Percentiles rank a stretch among this genome's conserved stretches.
These are phyloP conservation scores for Globisporangium apiculatum DNA, from an alignment of 352 stramenopile species.

Conservation along the genomic window DNA sequence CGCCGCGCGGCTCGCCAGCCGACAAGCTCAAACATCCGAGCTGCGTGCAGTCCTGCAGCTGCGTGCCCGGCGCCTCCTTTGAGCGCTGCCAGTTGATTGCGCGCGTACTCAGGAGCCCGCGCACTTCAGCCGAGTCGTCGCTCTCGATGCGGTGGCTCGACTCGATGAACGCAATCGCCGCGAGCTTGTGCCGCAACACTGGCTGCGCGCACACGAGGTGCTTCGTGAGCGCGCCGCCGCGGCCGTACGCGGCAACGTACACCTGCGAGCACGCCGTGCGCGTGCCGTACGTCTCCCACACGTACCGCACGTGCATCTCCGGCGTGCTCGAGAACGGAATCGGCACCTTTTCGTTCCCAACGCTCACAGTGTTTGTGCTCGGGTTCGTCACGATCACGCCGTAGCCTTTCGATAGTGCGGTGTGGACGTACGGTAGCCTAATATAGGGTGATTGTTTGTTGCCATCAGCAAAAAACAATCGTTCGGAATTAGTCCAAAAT, in stretches of 20 bases:
- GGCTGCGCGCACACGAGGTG: slow-evolving; percentile 69
- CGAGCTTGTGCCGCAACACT: slow-evolving; percentile 50
- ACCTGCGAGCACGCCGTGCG: slow-evolving; percentile 65
- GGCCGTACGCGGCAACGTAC: slow-evolving; percentile 75
- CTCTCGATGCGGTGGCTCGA: slow-evolving; percentile 64
- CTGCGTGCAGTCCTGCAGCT: slow-evolving; percentile 65
- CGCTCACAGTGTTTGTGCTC: slow-evolving; percentile 66
- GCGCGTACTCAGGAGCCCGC: slow-evolving; percentile 49
- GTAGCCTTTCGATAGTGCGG: slow-evolving; percentile 71
- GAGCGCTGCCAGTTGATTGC: slow-evolving; percentile 82
- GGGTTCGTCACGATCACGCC: slow-evolving; percentile 78
- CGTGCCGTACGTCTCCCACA: slow-evolving; percentile 79
- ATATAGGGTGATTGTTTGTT: background rate
- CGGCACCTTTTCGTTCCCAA: slow-evolving; percentile 64
- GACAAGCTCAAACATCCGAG: slow-evolving; percentile 73
- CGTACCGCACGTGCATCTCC: slow-evolving; percentile 71
- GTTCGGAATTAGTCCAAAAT: background rate
- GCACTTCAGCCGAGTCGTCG: slow-evolving; percentile 64
- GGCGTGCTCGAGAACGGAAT: slow-evolving; percentile 73
- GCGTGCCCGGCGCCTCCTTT: slow-evolving; percentile 54
- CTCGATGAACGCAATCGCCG: slow-evolving; percentile 76
- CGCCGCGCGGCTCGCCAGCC: slow-evolving; percentile 51
- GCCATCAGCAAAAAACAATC: no score
- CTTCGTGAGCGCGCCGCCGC: slow-evolving; percentile 64
- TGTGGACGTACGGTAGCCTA: slow-evolving; percentile 72